phyloP scores from a whole-genome alignment of 2,329 filamentous ascomycete genomes.

The Aspergillus carbonarius region DNA sequence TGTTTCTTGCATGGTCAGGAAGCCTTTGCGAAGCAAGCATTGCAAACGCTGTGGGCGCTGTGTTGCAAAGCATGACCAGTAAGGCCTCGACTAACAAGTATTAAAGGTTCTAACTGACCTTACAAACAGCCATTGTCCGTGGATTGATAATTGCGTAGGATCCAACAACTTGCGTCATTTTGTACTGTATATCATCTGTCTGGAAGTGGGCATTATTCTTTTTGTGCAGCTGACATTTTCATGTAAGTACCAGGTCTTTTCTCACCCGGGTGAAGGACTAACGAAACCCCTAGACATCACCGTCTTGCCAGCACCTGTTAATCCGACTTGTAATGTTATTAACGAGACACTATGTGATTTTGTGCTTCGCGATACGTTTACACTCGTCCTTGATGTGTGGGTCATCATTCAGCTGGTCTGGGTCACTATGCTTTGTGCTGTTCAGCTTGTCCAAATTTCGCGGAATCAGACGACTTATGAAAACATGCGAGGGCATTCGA shows the following conservation, averaged over 20 bases:
- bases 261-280: neutral
- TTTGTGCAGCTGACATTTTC: slow-evolving; percentile 71
- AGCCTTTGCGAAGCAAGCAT: slow-evolving; percentile 91
- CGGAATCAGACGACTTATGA: slow-evolving; percentile 95
- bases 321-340: slow-evolving; percentile 68
- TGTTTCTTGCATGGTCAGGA: slow-evolving; percentile 89
- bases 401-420: slow-evolving; percentile 80
- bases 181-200: slow-evolving; percentile 77
- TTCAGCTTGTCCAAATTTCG: slow-evolving; percentile 89
- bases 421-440: slow-evolving; percentile 95
- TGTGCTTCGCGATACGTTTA: slow-evolving; percentile 79
- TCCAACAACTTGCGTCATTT: slow-evolving; percentile 97
- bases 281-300: slow-evolving; percentile 57
- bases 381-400: slow-evolving; percentile 77
- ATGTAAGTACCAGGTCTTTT: slow-evolving; percentile 55
- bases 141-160: slow-evolving; percentile 95
- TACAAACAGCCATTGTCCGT: slow-evolving; percentile 77
- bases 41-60: slow-evolving; percentile 89
- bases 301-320: slow-evolving; percentile 53
- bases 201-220: slow-evolving; percentile 72
- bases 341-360: slow-evolving; percentile 72
- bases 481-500: slow-evolving; percentile 81
- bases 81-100: slow-evolving; percentile 41
- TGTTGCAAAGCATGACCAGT: slow-evolving; percentile 96
- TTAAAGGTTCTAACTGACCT: neutral